These are phyloP conservation scores for Immersiporthe knoxdaviesiana DNA, from an alignment of 2,329 filamentous ascomycete genomes.

Conservation along the genomic window DNA sequence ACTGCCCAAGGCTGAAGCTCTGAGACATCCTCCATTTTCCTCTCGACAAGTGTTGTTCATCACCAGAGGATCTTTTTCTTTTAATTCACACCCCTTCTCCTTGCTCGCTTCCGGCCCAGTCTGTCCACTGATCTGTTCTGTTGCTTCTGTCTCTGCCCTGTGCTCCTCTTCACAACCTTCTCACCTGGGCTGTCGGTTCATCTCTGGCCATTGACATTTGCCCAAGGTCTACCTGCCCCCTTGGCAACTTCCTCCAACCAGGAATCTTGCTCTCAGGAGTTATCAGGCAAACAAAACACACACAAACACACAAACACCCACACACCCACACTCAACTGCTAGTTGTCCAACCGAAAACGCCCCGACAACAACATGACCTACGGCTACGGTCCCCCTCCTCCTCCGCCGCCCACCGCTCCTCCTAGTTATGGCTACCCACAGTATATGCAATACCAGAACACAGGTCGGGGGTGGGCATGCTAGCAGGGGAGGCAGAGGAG, in stretches of 20 bases:
- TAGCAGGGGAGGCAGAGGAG: conserved; percentile 44
- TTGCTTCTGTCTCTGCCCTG: background rate
- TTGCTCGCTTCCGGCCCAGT: background rate
- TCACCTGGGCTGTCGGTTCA: background rate
- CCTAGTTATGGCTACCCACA: conserved; percentile 38
- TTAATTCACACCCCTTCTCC: background rate
- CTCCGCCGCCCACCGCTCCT: conserved; percentile 44
- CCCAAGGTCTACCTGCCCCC: background rate
- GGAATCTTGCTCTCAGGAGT: background rate
- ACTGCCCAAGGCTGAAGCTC: background rate
- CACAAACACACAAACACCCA: too few relatives aligned
- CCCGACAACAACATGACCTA: conserved; percentile 49
- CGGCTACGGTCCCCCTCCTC: conserved; percentile 58
- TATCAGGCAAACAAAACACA: background rate
- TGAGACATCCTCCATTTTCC: background rate
- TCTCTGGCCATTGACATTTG: background rate
- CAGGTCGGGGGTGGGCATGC: conserved; percentile 45
- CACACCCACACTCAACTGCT: too few relatives aligned
- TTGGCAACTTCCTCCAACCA: background rate
- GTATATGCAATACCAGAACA: conserved; percentile 47
- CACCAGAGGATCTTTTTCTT: background rate
- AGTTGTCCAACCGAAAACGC: background rate
- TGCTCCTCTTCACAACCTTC: background rate
- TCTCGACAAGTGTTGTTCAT: conserved; percentile 24
- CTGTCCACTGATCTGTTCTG: background rate